Percentiles rank a stretch among this genome's conserved stretches.
Conservation (phyloP, 257 asterid genomes). For the Solanum corneliomulleri region DNA sequence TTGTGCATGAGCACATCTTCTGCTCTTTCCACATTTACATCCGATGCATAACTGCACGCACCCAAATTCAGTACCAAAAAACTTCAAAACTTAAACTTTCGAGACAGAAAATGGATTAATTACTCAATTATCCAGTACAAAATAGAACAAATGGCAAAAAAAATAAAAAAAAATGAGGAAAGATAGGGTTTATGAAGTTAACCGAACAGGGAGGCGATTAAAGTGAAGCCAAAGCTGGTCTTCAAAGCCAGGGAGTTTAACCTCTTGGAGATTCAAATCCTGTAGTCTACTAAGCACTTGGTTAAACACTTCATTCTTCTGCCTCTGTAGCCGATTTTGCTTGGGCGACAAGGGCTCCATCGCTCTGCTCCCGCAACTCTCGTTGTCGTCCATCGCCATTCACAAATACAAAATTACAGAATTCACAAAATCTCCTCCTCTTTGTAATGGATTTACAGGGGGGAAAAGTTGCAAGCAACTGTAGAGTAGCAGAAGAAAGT, state of each 20-base stretch:
- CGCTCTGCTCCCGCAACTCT: slow-evolving; percentile 46
- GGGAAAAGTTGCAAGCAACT: background rate
- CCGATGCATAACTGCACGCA: slow-evolving; percentile 31
- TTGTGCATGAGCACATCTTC: slow-evolving; percentile 45
- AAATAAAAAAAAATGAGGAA: background rate
- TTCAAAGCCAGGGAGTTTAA: slow-evolving; percentile 35
- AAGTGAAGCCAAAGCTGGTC: slow-evolving; percentile 51
- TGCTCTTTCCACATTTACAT: slow-evolving; percentile 50
- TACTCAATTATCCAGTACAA: background rate
- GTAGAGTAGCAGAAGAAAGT: background rate
- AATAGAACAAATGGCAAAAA: background rate
- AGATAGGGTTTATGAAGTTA: slow-evolving; percentile 10
- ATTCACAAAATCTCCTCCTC: background rate
- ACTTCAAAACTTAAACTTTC: background rate
- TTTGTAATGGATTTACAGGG: background rate
- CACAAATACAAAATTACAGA: background rate
- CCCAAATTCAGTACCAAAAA: background rate
- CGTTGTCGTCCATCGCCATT: slow-evolving; percentile 27
- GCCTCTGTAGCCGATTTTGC: slow-evolving; percentile 23
- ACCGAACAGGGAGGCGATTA: slow-evolving; percentile 41
- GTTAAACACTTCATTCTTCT: slow-evolving; percentile 23
- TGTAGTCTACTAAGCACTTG: slow-evolving; percentile 33
- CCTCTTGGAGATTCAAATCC: slow-evolving; percentile 28
- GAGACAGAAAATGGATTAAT: background rate
- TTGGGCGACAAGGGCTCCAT: slow-evolving; percentile 26